Percentiles rank a stretch among this genome's conserved stretches.
phyloP scores from a whole-genome alignment of 2,329 filamentous ascomycete species.

The Orbilia javanica region DNA sequence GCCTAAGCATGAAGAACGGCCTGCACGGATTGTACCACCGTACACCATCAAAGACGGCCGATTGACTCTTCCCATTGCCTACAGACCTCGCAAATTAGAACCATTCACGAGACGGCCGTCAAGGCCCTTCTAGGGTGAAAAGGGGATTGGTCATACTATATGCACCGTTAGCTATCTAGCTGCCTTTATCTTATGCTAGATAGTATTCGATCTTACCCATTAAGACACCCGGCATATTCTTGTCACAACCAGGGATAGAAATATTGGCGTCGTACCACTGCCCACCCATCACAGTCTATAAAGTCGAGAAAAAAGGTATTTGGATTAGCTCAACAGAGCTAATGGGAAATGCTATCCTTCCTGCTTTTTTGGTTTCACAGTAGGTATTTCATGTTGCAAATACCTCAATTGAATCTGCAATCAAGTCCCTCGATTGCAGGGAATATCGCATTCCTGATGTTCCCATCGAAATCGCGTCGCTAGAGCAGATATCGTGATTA shows the following conservation, averaged over 20 bases:
- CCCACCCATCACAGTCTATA: slow-evolving; percentile 89
- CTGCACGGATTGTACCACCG: slow-evolving; percentile 91
- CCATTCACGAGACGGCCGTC: slow-evolving; percentile 61
- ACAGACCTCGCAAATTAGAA: slow-evolving; percentile 67
- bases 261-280: slow-evolving; percentile 99
- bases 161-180: slow-evolving; percentile 28
- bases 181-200: neutral
- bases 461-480: slow-evolving; percentile 96
- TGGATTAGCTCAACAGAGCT: slow-evolving; percentile 26
- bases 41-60: slow-evolving; percentile 97
- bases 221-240: slow-evolving; percentile 96
- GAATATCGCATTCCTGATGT: slow-evolving; percentile 97
- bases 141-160: slow-evolving; percentile 42
- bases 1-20: slow-evolving; percentile 81
- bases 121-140: neutral
- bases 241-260: slow-evolving; percentile 96
- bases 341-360: neutral
- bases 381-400: slow-evolving; percentile 22
- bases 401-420: slow-evolving; percentile 91
- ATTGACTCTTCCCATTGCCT: slow-evolving; percentile 93
- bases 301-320: neutral
- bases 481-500: slow-evolving; percentile 27
- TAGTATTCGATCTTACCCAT: slow-evolving; percentile 67
- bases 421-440: slow-evolving; percentile 93
- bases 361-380: slow-evolving; percentile 31